Conservation (phyloP, 2,329 filamentous ascomycete genomes). For the Trichophyton schoenleinii region DNA sequence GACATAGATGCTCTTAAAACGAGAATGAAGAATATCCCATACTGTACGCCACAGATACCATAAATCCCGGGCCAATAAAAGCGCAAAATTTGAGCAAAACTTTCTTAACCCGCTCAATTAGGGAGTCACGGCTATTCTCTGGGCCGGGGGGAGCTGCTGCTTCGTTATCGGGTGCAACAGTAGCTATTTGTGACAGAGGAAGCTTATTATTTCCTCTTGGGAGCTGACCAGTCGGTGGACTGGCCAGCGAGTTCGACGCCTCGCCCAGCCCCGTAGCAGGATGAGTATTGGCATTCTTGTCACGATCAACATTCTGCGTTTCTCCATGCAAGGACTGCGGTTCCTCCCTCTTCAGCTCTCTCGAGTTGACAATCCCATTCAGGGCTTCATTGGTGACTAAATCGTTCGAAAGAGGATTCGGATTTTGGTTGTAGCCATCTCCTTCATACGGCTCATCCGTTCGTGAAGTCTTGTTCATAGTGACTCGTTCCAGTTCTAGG, state of each 20-base stretch:
- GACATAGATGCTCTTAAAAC: slow-evolving; percentile 10
- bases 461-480: slow-evolving; percentile 50
- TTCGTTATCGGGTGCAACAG: not conserved
- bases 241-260: not conserved
- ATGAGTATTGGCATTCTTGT: too few relatives aligned
- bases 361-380: slow-evolving; percentile 47
- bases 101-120: slow-evolving; percentile 11
- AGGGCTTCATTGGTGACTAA: slow-evolving; percentile 50
- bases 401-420: slow-evolving; percentile 45
- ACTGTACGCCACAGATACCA: slow-evolving; percentile 35
- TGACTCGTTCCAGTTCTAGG: too few relatives aligned
- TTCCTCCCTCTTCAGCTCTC: slow-evolving; percentile 38
- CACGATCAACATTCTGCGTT: not conserved
- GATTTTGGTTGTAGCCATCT: slow-evolving; percentile 50
- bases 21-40: not conserved
- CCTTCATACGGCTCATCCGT: slow-evolving; percentile 44
- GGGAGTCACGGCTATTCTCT: too few relatives aligned
- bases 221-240: not conserved
- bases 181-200: not conserved
- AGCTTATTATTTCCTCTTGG: not conserved
- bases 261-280: not conserved
- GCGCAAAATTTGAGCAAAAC: slow-evolving; percentile 29
- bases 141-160: not conserved
- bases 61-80: slow-evolving; percentile 38
- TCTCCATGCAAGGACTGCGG: slow-evolving; percentile 12